Base-by-base conservation (phyloP, 345 rosid species). In the Excoecaria agallocha region DNA sequence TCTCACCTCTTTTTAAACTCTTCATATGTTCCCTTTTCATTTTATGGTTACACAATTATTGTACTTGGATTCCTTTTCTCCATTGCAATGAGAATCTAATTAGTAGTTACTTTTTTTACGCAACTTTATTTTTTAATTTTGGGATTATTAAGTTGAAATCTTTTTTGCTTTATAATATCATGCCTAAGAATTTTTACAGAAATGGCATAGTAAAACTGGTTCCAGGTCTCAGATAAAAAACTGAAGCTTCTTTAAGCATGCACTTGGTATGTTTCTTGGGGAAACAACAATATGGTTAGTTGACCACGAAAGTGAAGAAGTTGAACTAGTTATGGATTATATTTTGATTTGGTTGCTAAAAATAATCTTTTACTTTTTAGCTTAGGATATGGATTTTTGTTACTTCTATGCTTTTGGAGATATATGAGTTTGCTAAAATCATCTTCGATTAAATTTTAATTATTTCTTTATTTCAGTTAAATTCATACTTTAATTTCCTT, bases 401-500 rank as follows among this genome's bases (percentile, higher is more conserved):
- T 55, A 16, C 4, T n/a, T 54, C 38, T 25, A 7, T 51, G 35
- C 56, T 55, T 22, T 15, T 2, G 15, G 56, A 45, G 46, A 12
- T 19, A 6, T 45, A 20, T 55, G 39, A 58, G 38, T 41, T 71
- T 48, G 46, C 20, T 1, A 16, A 35, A 49, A 38, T 20, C n/a
- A 6, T 63, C 11, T 12, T 38, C 13, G 41, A 5, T 51, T 6
- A 30, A 8, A 24, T 67, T 66, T 57, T 57, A 39, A 52, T 46
- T 51, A 51, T 49, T 48, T 38, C 37, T 20, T 59, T 20, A 56
- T 45, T 8, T 37, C 13, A 12, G 56, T 10, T 56, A 57, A 45
- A 55, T 70, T 12, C 6, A 50, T 60, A 38, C 56, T 52, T 70
- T 38, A 66, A 46, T 30, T 61, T 45, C n/a, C 24, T 78, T 83